These are phyloP conservation scores for Hypoxylon rubiginosum DNA, from an alignment of 2,329 filamentous ascomycete species.

Conservation along the genomic window DNA sequence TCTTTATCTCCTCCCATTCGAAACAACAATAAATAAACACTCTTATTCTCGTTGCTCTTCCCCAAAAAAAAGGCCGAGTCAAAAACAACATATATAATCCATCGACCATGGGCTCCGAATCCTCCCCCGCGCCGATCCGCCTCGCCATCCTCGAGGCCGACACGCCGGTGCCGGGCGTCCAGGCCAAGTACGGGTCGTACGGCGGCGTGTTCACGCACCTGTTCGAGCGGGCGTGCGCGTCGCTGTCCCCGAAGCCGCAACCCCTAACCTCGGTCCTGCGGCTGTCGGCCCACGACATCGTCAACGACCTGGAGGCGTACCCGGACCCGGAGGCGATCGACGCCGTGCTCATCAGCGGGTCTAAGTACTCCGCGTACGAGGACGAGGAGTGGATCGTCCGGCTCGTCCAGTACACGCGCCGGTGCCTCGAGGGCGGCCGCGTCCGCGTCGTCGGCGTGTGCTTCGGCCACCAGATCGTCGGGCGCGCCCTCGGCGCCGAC, in stretches of 20 bases:
- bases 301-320: conserved; percentile 74
- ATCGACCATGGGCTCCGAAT: conserved; percentile 50
- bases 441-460: conserved; percentile 84
- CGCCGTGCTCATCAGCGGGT: conserved; percentile 84
- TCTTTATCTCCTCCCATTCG: not conserved
- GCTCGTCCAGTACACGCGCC: conserved; percentile 76
- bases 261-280: conserved; percentile 63
- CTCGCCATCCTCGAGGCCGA: conserved; percentile 93
- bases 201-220: conserved; percentile 76
- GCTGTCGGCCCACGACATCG: conserved; percentile 78
- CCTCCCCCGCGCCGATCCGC: conserved; percentile 68
- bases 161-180: conserved; percentile 75
- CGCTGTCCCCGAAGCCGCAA: conserved; percentile 58
- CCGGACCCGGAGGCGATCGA: conserved; percentile 81
- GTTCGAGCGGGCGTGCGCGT: conserved; percentile 66
- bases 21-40: not conserved
- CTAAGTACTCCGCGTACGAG: conserved; percentile 80
- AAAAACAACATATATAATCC: not conserved
- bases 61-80: not conserved
- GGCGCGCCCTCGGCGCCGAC: conserved; percentile 75
- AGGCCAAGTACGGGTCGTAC: conserved; percentile 78
- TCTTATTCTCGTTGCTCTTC: not conserved
- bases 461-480: conserved; percentile 90
- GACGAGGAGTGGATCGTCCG: conserved; percentile 81
- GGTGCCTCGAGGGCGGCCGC: conserved; percentile 69